These are phyloP conservation scores for Fallopia convolvulus DNA, from an alignment of 148 eudicot genomes.

Conservation along the genomic window DNA sequence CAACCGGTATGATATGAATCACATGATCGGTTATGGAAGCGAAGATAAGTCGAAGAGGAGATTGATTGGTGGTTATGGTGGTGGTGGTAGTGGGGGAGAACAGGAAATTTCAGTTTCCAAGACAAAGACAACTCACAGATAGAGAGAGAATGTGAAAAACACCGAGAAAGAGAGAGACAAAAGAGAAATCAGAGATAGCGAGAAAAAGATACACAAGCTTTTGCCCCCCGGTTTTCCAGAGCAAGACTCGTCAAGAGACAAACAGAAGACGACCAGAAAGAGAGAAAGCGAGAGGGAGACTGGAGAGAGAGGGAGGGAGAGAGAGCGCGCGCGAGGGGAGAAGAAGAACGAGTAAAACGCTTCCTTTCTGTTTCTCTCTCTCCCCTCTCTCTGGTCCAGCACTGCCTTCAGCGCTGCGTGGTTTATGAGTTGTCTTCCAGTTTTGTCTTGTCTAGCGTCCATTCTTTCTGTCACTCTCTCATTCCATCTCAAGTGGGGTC, in stretches of 20 bases:
- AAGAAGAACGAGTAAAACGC: slow-evolving; percentile 6
- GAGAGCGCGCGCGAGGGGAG: background rate
- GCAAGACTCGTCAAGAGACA: slow-evolving; percentile 8
- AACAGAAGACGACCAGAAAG: slow-evolving; percentile 9
- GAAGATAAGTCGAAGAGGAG: background rate
- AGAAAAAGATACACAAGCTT: background rate
- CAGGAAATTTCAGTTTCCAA: background rate
- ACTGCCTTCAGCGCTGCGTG: slow-evolving; percentile 7
- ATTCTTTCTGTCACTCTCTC: background rate
- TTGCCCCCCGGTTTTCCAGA: slow-evolving; percentile 5
- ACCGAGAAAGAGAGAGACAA: background rate
- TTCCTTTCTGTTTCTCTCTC: background rate
- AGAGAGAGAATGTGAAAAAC: background rate
- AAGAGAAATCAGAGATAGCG: background rate
- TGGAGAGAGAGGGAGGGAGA: background rate
- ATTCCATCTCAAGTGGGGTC: background rate
- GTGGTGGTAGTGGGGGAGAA: background rate
- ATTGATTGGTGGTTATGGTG: background rate
- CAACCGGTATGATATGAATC: background rate
- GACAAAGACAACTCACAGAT: background rate
- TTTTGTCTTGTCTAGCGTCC: slow-evolving; percentile 10
- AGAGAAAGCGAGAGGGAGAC: background rate
- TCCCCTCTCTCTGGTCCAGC: slow-evolving; percentile 2
- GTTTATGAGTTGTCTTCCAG: slow-evolving; percentile 10
- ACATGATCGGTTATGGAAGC: background rate